Conservation (phyloP, 768 basidiomycete species). For the Auricularia heimuer region DNA sequence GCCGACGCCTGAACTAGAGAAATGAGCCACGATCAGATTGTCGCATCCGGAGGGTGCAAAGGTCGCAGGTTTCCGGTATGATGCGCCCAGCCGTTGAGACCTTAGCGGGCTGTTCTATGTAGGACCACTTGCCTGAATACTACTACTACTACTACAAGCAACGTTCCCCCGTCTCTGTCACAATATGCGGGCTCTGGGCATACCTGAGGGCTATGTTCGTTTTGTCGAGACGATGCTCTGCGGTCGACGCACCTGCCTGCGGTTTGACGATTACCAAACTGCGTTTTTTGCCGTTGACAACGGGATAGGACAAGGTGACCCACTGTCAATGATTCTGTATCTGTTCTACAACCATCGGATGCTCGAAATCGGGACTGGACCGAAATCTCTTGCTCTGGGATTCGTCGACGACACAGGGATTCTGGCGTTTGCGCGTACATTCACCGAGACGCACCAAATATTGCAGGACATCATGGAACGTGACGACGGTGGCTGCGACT, state of each 20-base stretch:
- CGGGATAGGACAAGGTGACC: slow-evolving; percentile 21
- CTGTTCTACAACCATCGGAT: slow-evolving; percentile 17
- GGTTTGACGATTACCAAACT: slow-evolving; percentile 22
- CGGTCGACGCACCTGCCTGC: slow-evolving; percentile 13
- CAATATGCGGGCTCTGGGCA: slow-evolving; percentile 10
- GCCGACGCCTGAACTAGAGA: no score
- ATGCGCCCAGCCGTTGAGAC: no score
- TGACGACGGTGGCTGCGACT: not conserved
- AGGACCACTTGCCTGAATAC: no score
- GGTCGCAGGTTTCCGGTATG: no score
- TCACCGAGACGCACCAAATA: slow-evolving; percentile 1
- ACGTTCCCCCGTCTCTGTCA: no score
- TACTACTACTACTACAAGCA: no score
- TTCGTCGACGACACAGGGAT: slow-evolving; percentile 15
- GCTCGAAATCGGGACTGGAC: slow-evolving; percentile 10
- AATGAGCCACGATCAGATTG: no score
- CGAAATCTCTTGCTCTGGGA: slow-evolving; percentile 4
- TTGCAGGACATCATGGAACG: slow-evolving; percentile 12
- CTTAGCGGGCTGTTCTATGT: no score
- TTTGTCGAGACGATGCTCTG: slow-evolving; percentile 13
- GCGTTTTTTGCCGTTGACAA: slow-evolving; percentile 10
- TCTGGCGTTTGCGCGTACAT: slow-evolving; percentile 3
- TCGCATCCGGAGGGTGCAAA: no score
- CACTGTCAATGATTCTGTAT: slow-evolving; percentile 18
- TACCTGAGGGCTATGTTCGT: slow-evolving; percentile 17